Evolutionary conservation across 305 asterid genomes (phyloP), one percentile per base, ranked within the genome.

Genomic region (Stenogyne calaminthoides): DNA sequence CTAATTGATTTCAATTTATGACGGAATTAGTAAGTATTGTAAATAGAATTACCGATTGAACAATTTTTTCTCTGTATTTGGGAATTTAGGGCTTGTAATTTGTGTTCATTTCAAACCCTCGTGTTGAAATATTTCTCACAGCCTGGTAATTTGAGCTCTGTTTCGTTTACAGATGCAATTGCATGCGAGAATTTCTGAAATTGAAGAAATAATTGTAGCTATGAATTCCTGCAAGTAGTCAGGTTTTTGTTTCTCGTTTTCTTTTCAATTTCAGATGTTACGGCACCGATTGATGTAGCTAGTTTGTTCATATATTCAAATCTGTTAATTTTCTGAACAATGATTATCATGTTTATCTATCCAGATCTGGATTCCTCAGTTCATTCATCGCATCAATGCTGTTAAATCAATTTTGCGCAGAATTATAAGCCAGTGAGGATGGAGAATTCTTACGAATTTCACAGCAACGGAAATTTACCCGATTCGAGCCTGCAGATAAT

Each of bases 401-500:
- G 69, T 61, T 70, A 63, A 77, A 77, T 77, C 72, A 80, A 71
- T 76, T 34, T 61, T 25, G 75, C 67, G 71, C 70, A 72, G 77
- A 68, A 37, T 25, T 25, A 2, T 82, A 77, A 80, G 69, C 62
- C 74, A 73, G 36, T 69, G 65, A 70, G 71, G 66, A 92, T 90
- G 97, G 97, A 68, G 79, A 84, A 77, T 72, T 80, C 84, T 4
- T 56, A 72, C 64, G 80, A 84, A 71, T 72, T 73, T 18, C 80
- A 78, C 64, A 85, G 82, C 84, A 88, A 87, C 40, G 96, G 94
- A 51, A 72, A 83, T 64, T 44, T 73, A 49, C 76, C 78, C 29
- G 92, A 88, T 80, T 77, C 80, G 9, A 77, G 85, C 65, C 86
- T 86, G 19, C 98, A 88, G 75, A 85, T 88, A 40, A 80, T 85